These are phyloP conservation scores for Rhizophora apiculata DNA, from an alignment of 345 rosid species.

Conservation along the genomic window DNA sequence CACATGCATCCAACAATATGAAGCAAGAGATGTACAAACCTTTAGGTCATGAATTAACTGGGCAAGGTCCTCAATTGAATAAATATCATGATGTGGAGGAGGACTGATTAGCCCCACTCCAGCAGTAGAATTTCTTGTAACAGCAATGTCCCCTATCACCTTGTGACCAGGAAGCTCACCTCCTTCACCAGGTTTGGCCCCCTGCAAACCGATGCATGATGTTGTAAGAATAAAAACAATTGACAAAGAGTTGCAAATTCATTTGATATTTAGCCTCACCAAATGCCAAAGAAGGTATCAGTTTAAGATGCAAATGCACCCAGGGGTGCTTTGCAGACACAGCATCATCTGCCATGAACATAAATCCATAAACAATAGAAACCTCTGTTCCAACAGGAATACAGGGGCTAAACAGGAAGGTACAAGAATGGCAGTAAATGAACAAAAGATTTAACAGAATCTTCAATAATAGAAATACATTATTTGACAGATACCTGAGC, in stretches of 20 bases:
- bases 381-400: slow-evolving; percentile 43
- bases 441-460: neutral
- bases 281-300: slow-evolving; percentile 42
- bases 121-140: slow-evolving; percentile 90
- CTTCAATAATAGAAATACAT: neutral
- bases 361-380: slow-evolving; percentile 45
- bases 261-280: slow-evolving; percentile 42
- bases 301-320: slow-evolving; percentile 42
- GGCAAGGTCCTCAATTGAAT: slow-evolving; percentile 98
- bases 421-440: slow-evolving; percentile 17
- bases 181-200: slow-evolving; percentile 99
- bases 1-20: neutral
- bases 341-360: slow-evolving; percentile 61
- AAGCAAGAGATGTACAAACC: slow-evolving; percentile 38
- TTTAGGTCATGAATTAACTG: slow-evolving; percentile 97
- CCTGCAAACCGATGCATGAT: slow-evolving; percentile 44
- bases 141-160: slow-evolving; percentile 95
- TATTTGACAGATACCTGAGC: slow-evolving; percentile 71
- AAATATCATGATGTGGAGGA: slow-evolving; percentile 99
- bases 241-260: slow-evolving; percentile 16
- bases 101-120: slow-evolving; percentile 99
- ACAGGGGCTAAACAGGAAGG: slow-evolving; percentile 29
- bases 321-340: slow-evolving; percentile 44
- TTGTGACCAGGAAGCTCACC: slow-evolving; percentile 99
- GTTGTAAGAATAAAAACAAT: slow-evolving; percentile 19